A percentile compares a stretch with the other conserved stretches of the same genome.
Conservation (phyloP, 2,329 filamentous ascomycete genomes). For the Talaromyces marneffei region DNA sequence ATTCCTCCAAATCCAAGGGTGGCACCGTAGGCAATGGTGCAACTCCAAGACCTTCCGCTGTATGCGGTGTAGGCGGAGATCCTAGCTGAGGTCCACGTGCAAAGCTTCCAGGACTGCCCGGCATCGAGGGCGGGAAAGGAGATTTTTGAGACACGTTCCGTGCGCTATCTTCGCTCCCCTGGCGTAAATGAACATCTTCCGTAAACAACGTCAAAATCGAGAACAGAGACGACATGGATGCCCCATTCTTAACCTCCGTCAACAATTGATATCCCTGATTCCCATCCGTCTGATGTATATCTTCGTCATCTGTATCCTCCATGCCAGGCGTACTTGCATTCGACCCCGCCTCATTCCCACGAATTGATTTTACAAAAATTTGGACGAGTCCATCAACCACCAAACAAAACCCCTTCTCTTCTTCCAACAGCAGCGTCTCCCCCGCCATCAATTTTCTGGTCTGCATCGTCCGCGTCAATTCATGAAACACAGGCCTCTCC, state of each 20-base stretch:
- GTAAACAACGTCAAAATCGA: constrained; percentile 96
- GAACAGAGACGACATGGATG: constrained; percentile 96
- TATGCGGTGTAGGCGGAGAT: constrained; percentile 16
- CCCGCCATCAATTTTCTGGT: constrained; percentile 93
- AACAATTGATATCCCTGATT: constrained; percentile 89
- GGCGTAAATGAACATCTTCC: constrained; percentile 77
- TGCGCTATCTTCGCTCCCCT: constrained; percentile 52
- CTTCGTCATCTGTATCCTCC: constrained; percentile 60
- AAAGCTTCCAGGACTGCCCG: constrained; percentile 33
- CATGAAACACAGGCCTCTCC: constrained; percentile 93
- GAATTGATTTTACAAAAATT: constrained; percentile 92
- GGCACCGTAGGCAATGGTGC: constrained; percentile 59
- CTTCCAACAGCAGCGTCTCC: constrained; percentile 89
- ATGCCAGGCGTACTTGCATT: constrained; percentile 38
- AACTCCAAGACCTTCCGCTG: constrained; percentile 18
- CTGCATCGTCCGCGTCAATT: constrained; percentile 96
- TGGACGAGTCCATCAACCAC: constrained; percentile 95
- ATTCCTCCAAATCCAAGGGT: constrained; percentile 63
- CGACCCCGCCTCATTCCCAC: constrained; percentile 36
- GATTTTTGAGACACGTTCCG: constrained; percentile 18
- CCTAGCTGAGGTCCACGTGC: constrained; percentile 25
- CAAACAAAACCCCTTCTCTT: constrained; percentile 96
- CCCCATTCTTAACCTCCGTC: constrained; percentile 95
- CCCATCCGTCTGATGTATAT: constrained; percentile 48
- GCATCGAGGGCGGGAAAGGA: constrained; percentile 34